Conservation (phyloP, 2,329 filamentous ascomycete species). For the Colletotrichum tropicale region DNA sequence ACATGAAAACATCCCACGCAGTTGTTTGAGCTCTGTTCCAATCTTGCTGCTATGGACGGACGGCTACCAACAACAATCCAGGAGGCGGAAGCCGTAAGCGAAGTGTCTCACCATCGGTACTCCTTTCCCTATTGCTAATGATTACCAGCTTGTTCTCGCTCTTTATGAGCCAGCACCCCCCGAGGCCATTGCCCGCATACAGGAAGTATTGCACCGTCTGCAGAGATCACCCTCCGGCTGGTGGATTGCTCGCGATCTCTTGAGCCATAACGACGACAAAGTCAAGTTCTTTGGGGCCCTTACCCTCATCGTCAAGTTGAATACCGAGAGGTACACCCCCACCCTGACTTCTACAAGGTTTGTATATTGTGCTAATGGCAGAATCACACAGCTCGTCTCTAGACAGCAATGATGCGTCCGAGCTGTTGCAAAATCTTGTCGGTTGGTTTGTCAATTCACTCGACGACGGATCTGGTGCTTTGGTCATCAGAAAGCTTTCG, state of each 20-base stretch:
- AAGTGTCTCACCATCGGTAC: not conserved
- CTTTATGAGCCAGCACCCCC: conserved; percentile 59
- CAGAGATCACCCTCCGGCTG: conserved; percentile 85
- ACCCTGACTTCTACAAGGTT: not conserved
- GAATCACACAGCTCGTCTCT: conserved; percentile 48
- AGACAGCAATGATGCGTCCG: conserved; percentile 59
- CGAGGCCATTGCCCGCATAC: conserved; percentile 54
- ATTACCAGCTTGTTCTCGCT: conserved; percentile 49
- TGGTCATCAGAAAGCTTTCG: conserved; percentile 76
- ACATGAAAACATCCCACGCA: not conserved
- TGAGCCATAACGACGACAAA: conserved; percentile 72
- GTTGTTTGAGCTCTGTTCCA: not conserved
- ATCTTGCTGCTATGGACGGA: conserved; percentile 6
- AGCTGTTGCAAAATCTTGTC: conserved; percentile 65
- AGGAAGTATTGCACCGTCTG: conserved; percentile 77
- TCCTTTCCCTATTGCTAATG: not conserved
- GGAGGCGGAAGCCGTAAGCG: conserved; percentile 19
- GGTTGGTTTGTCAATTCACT: conserved; percentile 65
- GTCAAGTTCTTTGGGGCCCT: conserved; percentile 92
- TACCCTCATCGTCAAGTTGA: conserved; percentile 93
- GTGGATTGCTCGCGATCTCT: conserved; percentile 79
- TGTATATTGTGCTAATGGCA: not conserved
- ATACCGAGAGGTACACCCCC: conserved; percentile 73
- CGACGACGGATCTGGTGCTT: conserved; percentile 53
- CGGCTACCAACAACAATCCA: conserved; percentile 5